Evolutionary conservation across 2,329 filamentous ascomycete species (phyloP), one percentile per base, ranked within the genome.

Genomic region (Aspergillus thermomutatus): DNA sequence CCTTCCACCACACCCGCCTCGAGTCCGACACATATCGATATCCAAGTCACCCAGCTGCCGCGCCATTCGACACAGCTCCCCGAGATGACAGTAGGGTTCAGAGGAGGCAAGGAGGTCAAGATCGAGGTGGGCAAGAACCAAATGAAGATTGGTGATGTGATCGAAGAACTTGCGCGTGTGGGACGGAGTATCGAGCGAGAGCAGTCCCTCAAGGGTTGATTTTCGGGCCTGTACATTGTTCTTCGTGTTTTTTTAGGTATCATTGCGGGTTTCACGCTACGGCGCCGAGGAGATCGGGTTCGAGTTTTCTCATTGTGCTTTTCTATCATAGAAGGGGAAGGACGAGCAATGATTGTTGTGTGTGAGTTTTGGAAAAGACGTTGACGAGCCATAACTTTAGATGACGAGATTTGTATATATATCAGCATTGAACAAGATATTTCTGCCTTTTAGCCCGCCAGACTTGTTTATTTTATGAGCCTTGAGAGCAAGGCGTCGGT

Each of bases 31-130:
- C 82, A 80, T 63, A 91, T 96, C 81, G 84, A 87, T 69, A 89
- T 97, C 69, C 86, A 86, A 66, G 88, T 91, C 11, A 88, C 85
- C 59, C 79, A 96, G 62, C 80, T 97, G 52, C 86, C 91, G 53
- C 84, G 88, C 62, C 72, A 79, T 52, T 90, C 89, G 54, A 83
- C 82, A 53, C 86, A 90, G 67, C 81, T 86, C 28, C 89, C 88
- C 55, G 82, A 83, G 48, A 76, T 99, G 55, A 81, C 79, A 43
- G 78, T 99, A 65, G 95, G 92, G 68, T 97, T 97, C 76, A 97
- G 96, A 82, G 94, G 97, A 71, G 94, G 94, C 66, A 96, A 93
- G 78, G 88, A 95, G 69, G 85, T 97, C 79, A 85, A 86, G 34
- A 83, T 97, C 41, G 87, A 96, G 71, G 83, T 91, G 64, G 87